Conservation (phyloP, 2,329 filamentous ascomycete species). For the Aureobasidium leucospermi region DNA sequence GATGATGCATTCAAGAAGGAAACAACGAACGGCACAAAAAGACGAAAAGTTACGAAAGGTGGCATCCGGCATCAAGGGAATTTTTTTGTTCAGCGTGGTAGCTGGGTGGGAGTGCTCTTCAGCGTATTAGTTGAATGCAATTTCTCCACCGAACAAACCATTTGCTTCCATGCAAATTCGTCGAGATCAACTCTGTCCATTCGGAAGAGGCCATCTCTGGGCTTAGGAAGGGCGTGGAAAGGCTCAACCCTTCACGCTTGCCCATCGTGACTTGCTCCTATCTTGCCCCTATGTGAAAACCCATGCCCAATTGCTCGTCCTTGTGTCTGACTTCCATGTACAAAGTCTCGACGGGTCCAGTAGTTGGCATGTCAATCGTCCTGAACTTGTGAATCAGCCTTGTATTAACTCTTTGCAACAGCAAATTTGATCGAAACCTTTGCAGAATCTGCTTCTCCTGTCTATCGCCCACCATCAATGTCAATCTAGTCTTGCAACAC, state of each 20-base stretch:
- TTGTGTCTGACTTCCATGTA: no score
- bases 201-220: slow-evolving; percentile 10
- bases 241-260: slow-evolving; percentile 7
- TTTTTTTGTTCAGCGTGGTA: slow-evolving; percentile 12
- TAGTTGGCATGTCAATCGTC: no score
- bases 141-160: slow-evolving; percentile 13
- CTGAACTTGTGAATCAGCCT: no score
- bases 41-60: slow-evolving; percentile 12
- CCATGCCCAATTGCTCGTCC: no score
- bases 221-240: slow-evolving; percentile 2
- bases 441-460: no score
- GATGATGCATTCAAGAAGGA: neutral
- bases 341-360: no score
- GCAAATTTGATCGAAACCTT: no score
- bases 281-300: no score
- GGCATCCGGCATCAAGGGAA: slow-evolving; percentile 3
- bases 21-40: neutral
- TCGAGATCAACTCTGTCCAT: slow-evolving; percentile 6
- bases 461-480: no score
- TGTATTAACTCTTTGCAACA: no score
- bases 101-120: slow-evolving; percentile 12
- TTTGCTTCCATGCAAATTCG: slow-evolving; percentile 7
- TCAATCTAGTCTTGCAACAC: no score
- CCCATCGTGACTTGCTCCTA: slow-evolving; percentile 1
- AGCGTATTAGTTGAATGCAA: slow-evolving; percentile 14